Evolutionary conservation across 176 grass and related monocot genomes (phyloP).

Genomic region (Triticum dicoccoides): DNA sequence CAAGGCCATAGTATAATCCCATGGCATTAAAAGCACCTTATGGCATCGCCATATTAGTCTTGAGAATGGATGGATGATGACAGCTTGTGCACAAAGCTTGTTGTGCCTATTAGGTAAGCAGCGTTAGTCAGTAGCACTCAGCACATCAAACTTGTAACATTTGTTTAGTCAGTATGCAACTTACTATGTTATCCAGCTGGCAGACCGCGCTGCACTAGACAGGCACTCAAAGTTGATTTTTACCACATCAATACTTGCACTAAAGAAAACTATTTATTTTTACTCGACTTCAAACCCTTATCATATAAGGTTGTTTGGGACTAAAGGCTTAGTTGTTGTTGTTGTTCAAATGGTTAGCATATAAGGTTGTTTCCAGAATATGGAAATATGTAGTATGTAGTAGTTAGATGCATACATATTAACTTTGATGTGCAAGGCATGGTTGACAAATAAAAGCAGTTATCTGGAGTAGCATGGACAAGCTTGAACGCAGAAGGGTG

Average conservation of each 20-base stretch:
- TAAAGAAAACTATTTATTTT: no score
- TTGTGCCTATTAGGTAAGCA: slow-evolving; percentile 24
- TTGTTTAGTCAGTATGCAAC: background rate
- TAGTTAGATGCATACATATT: background rate
- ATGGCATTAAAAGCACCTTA: background rate
- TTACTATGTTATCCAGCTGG: background rate
- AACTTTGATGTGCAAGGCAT: background rate
- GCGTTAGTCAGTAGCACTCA: background rate
- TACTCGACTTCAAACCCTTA: no score
- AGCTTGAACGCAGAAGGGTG: background rate
- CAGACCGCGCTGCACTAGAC: background rate
- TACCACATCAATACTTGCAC: no score
- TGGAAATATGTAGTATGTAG: background rate
- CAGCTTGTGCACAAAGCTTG: slow-evolving; percentile 14
- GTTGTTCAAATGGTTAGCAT: no score
- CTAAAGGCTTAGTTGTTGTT: no score
- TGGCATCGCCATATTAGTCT: background rate
- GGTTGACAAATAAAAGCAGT: background rate
- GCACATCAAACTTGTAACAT: background rate
- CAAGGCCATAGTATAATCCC: background rate
- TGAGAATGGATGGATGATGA: slow-evolving; percentile 17
- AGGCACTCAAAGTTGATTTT: background rate
- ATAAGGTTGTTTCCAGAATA: background rate
- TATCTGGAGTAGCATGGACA: background rate
- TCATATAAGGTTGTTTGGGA: no score